Base-by-base conservation (phyloP, 768 basidiomycete species). In the Austroboletus eburneus region DNA sequence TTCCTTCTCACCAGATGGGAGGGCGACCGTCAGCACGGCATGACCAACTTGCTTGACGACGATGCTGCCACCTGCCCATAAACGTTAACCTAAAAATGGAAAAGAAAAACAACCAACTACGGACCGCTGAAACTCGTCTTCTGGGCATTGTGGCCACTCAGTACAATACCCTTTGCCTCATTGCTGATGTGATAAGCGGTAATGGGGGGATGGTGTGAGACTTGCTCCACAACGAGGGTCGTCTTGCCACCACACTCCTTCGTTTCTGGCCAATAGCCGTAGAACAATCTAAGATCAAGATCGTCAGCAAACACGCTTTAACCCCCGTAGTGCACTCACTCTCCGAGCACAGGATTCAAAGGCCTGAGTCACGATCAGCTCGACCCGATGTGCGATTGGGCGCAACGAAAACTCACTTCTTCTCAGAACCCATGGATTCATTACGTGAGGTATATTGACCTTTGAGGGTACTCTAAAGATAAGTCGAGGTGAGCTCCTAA, bases 31-130 rank as follows among this genome's bases (percentile, higher is more conserved):
- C 24, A 99, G 72, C 22, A 87, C 69, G 1, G 93, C 95, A 59
- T 98, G 95, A 1, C 95, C 95, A 55, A 95, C 87, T 67, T 99
- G 95, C 68, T 89, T 92, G 43, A 99, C 95, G 67, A 81, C 83
- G 53, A 87, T 85, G 41, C 80, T 79, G 17, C 84, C 84, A 50
- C 73, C 81, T 83, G 58, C 37, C 24, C 18, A 33, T 24, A 32
- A 16, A 42, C 14, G 22, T 55, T 24, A 56, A 40, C 36, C 16
- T 40, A 21, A 14, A 35, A 37, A 13, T 34, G 34, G n/a, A 32
- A 29, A 41, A 30, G 24, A 35, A 17, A 32, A 27, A 27, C 27
- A 27, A 17, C 7, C 18, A 22, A 30, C 22, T 20, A 68, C 73
- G 42, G 55, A 81, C 86, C 80, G 46, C 83, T 87, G 72, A 98